A percentile compares a stretch with the other conserved stretches of the same genome.
These are phyloP conservation scores for Fraxinus nigra DNA, from an alignment of 305 asterid species.

Conservation along the genomic window DNA sequence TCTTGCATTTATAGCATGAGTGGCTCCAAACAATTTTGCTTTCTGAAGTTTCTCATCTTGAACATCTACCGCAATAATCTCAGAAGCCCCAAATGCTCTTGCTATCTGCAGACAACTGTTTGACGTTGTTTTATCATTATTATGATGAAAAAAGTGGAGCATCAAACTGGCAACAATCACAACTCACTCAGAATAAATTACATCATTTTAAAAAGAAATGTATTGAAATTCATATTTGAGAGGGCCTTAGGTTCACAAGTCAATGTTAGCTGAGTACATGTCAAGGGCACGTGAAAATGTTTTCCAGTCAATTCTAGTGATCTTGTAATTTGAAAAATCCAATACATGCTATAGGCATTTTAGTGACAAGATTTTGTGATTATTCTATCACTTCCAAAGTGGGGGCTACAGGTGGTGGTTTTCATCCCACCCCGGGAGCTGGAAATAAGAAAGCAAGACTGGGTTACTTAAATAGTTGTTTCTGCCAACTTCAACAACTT, in stretches of 20 bases:
- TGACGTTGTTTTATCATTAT: conserved; percentile 32
- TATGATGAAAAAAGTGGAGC: conserved; percentile 18
- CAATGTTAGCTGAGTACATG: background rate
- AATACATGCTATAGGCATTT: conserved; percentile 2
- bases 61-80: conserved; percentile 91
- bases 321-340: conserved; percentile 1
- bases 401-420: background rate
- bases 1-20: conserved; percentile 73
- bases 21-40: conserved; percentile 81
- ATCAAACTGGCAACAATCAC: background rate
- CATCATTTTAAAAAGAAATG: conserved; percentile 4
- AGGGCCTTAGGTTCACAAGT: conserved; percentile 5
- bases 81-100: conserved; percentile 94
- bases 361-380: background rate
- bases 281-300: background rate
- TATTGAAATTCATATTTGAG: background rate
- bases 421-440: background rate
- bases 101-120: conserved; percentile 97
- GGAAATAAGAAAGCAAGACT: background rate
- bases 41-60: conserved; percentile 87
- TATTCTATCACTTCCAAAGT: background rate
- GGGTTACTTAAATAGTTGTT: background rate
- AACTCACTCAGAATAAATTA: conserved; percentile 11
- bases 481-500: background rate
- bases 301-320: background rate